These are phyloP conservation scores for Cercospora sp. DNA, from an alignment of 2,329 filamentous ascomycete genomes.

Conservation along the genomic window DNA sequence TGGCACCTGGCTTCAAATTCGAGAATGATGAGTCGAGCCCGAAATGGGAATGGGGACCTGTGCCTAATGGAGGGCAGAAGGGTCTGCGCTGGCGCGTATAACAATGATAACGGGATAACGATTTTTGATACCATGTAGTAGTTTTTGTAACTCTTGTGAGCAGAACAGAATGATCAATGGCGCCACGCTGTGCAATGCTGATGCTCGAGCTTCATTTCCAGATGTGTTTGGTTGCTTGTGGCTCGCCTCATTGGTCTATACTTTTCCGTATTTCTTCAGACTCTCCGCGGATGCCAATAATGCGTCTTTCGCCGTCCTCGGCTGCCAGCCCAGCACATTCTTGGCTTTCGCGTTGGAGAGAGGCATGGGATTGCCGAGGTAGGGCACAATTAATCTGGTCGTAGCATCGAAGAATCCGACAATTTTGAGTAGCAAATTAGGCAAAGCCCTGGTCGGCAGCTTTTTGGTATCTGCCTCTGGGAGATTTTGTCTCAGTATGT, in stretches of 20 bases:
- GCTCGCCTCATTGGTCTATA: not conserved
- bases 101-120: not conserved
- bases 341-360: not conserved
- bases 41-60: slow-evolving; percentile 20
- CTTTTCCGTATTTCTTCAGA: not conserved
- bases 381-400: not conserved
- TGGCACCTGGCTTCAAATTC: slow-evolving; percentile 32
- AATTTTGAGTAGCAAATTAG: slow-evolving; percentile 29
- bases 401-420: not conserved
- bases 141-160: not conserved
- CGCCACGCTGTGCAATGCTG: not conserved
- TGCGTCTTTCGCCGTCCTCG: not conserved
- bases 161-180: not conserved
- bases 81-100: slow-evolving; percentile 14
- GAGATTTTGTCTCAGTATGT: slow-evolving; percentile 29
- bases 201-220: not conserved
- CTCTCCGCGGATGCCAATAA: not conserved
- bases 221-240: not conserved
- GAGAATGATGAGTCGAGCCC: slow-evolving; percentile 19
- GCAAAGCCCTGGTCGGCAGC: slow-evolving; percentile 24
- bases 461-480: slow-evolving; percentile 24
- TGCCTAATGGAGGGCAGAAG: slow-evolving; percentile 24
- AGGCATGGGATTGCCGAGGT: not conserved
- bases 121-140: not conserved
- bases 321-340: not conserved